A percentile compares a stretch with the other conserved stretches of the same genome.
phyloP scores from a whole-genome alignment of 768 basidiomycete genomes.

The Tylopilus sp. region DNA sequence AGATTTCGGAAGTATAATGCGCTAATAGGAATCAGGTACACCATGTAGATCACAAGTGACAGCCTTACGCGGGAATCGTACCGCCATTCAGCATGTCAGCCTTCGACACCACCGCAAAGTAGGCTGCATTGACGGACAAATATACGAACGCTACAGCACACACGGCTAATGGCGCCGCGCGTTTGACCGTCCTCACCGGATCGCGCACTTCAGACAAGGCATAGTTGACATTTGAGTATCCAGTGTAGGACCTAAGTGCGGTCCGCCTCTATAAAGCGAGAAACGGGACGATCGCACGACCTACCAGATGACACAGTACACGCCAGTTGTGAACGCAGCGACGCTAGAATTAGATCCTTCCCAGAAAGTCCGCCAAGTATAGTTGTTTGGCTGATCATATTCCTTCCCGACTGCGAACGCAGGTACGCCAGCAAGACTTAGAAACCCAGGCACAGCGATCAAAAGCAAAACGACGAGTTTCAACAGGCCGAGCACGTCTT shows the following conservation, averaged over 20 bases:
- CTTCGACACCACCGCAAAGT: conserved; percentile 71
- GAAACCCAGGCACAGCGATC: conserved; percentile 52
- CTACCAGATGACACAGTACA: no score
- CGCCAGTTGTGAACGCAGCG: conserved; percentile 59
- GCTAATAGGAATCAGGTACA: conserved; percentile 27
- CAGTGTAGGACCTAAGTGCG: conserved; percentile 57
- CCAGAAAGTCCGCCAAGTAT: conserved; percentile 60
- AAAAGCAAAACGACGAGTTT: conserved; percentile 55
- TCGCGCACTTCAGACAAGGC: conserved; percentile 67
- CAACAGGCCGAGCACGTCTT: conserved; percentile 59
- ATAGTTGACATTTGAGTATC: conserved; percentile 75
- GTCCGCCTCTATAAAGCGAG: neutral
- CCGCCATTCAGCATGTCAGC: conserved; percentile 60
- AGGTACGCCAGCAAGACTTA: conserved; percentile 45
- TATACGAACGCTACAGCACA: conserved; percentile 56
- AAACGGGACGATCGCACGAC: neutral
- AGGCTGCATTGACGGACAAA: conserved; percentile 62
- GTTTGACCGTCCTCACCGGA: conserved; percentile 67
- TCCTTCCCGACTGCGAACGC: conserved; percentile 49
- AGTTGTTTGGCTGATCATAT: conserved; percentile 54
- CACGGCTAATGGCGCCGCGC: conserved; percentile 67
- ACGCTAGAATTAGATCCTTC: conserved; percentile 51
- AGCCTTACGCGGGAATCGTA: conserved; percentile 62
- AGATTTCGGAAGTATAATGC: conserved; percentile 75
- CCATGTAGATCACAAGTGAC: neutral